Evolutionary conservation across 2,329 filamentous ascomycete genomes (phyloP), one percentile per base, ranked within the genome.

Genomic region (Boeremia exigua): DNA sequence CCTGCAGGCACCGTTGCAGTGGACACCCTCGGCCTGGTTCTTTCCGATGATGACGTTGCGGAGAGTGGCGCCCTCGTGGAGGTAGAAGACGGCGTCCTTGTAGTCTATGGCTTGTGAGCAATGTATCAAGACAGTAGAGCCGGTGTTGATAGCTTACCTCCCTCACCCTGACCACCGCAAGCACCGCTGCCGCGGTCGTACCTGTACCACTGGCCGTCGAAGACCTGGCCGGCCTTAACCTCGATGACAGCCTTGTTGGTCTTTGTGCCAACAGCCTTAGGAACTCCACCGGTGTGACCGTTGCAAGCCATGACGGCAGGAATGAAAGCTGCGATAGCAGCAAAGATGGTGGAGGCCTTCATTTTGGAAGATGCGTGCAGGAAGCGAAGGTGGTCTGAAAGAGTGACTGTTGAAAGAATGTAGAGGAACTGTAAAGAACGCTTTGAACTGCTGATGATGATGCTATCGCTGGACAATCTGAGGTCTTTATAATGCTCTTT

Each of bases 11-110:
- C 66, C 66, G 55, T 77, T 68, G 72, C 82, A 84, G 73, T 84
- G 81, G 30, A 84, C 78, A 57, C 81, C 81, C 67, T 84, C 82
- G 27, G 77, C 75, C 63, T 82, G 78, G 54, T 79, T 77, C 43
- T 76, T 74, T 15, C 81, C 81, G 48, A 84, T 83, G 68, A 84
- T 83, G 62, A 81, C 80, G 60, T 83, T 83, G 54, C 75, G 78
- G 33, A 84, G 72, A 12, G 78, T 80, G 14, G 78, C 81, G 19
- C 81, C 81, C 19, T 75, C 69, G 58, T 78, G 74, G 34, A 84
- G 75, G 51, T 81, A 75, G 74, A 83, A 83, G 62, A 83, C 80
- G 34, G 81, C 78, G 37, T 80, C 79, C 0, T 71, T 59, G 51
- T 73, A 68, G 38, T 68, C 74, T 65, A 28, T 17, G 9, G 2